Percentiles rank a stretch among this genome's conserved stretches.
phyloP scores from a whole-genome alignment of 1,284 basidiomycete genomes.

The Anthracocystis walkeri region DNA sequence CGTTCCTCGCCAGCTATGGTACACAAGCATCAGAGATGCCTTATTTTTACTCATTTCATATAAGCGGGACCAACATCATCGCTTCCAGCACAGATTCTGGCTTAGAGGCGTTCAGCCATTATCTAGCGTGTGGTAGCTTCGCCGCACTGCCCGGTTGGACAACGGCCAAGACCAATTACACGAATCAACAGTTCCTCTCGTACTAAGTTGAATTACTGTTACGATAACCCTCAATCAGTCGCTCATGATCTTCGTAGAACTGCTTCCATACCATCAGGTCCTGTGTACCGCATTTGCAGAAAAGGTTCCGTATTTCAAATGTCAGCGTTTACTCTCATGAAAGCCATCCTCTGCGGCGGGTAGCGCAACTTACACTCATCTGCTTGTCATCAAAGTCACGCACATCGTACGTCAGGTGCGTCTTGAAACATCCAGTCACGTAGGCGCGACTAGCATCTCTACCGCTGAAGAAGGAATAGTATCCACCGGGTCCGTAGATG shows the following conservation, averaged over 20 bases:
- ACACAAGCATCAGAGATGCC: slow-evolving; percentile 6
- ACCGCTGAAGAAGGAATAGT: slow-evolving; percentile 66
- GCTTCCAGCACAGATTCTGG: slow-evolving; percentile 7
- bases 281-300: slow-evolving; percentile 22
- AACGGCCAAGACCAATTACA: slow-evolving; percentile 1
- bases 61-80: slow-evolving; percentile 5
- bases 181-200: slow-evolving; percentile 1
- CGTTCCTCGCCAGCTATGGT: slow-evolving; percentile 3
- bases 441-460: slow-evolving; percentile 66
- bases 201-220: slow-evolving; percentile 7
- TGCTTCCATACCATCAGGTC: slow-evolving; percentile 55
- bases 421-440: slow-evolving; percentile 67
- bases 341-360: background rate
- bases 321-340: background rate
- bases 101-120: slow-evolving; percentile 7
- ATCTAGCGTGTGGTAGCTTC: slow-evolving; percentile 6
- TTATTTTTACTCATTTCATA: slow-evolving; percentile 7
- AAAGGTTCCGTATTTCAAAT: background rate
- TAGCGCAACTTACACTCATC: slow-evolving; percentile 40
- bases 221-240: slow-evolving; percentile 5
- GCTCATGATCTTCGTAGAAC: slow-evolving; percentile 61
- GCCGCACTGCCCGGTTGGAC: background rate
- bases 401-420: slow-evolving; percentile 65
- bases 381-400: slow-evolving; percentile 60
- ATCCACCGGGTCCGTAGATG: slow-evolving; percentile 78